Conservation (phyloP, 2,329 filamentous ascomycete species). For the Ceratocystis harringtonii region DNA sequence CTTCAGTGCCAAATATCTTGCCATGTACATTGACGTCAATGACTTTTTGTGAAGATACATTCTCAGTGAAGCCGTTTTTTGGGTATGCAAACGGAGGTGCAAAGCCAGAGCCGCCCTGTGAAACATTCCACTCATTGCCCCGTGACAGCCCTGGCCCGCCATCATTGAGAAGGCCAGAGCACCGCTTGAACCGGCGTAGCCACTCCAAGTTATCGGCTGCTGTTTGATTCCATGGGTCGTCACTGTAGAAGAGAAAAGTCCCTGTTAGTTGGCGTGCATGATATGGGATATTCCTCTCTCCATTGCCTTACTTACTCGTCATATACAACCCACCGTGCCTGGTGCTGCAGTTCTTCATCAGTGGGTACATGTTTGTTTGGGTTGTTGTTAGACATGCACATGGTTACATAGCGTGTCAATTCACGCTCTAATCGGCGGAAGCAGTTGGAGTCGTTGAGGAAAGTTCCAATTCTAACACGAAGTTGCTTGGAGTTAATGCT, state of each 20-base stretch:
- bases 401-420: conserved; percentile 36
- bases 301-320: conserved; percentile 35
- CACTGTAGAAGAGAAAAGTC: conserved; percentile 25
- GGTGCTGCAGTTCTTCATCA: conserved; percentile 48
- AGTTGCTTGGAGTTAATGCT: not conserved
- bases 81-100: conserved; percentile 39
- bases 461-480: conserved; percentile 23
- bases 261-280: not conserved
- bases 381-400: conserved; percentile 43
- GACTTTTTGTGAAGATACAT: conserved; percentile 24
- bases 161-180: conserved; percentile 36
- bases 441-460: conserved; percentile 46
- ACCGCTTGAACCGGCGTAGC: conserved; percentile 47
- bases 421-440: conserved; percentile 41
- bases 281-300: not conserved
- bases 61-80: conserved; percentile 20
- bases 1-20: conserved; percentile 31
- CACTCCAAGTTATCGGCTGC: conserved; percentile 49
- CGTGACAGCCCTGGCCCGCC: conserved; percentile 32
- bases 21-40: conserved; percentile 23
- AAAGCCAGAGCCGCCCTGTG: conserved; percentile 40
- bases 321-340: conserved; percentile 47
- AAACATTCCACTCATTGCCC: conserved; percentile 30
- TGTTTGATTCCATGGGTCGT: conserved; percentile 50
- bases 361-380: conserved; percentile 43